Evolutionary conservation across 2,329 filamentous ascomycete genomes (phyloP).

Genomic region (Fonsecaea monophora): DNA sequence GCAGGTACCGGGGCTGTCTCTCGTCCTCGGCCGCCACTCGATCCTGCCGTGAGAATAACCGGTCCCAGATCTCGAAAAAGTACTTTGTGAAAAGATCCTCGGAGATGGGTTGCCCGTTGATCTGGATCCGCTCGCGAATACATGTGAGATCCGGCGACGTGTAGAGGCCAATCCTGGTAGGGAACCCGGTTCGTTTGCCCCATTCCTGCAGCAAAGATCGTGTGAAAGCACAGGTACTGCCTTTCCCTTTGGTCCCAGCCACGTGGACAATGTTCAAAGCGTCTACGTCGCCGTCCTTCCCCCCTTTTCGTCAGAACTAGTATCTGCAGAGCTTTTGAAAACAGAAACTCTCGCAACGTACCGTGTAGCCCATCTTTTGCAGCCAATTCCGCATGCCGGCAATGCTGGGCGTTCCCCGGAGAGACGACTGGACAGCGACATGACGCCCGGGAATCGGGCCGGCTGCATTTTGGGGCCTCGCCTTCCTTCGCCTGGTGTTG

Average conservation of each 20-base stretch:
- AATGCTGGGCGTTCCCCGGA: slow-evolving; percentile 11
- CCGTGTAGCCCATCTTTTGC: slow-evolving; percentile 18
- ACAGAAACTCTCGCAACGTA: not conserved
- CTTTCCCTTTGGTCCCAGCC: slow-evolving; percentile 93
- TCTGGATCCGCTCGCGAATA: slow-evolving; percentile 81
- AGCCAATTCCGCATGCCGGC: slow-evolving; percentile 16
- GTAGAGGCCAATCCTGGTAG: slow-evolving; percentile 73
- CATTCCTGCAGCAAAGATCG: slow-evolving; percentile 75
- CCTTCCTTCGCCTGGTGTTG: not conserved
- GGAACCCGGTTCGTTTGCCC: slow-evolving; percentile 27
- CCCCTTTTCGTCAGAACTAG: not conserved
- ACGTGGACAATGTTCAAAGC: slow-evolving; percentile 73
- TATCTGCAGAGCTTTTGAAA: not conserved
- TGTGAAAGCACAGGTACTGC: slow-evolving; percentile 82
- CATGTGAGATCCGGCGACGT: slow-evolving; percentile 85
- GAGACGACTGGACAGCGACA: not conserved
- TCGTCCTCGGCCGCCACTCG: slow-evolving; percentile 60
- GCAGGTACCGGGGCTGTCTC: slow-evolving; percentile 81
- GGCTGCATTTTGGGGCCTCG: not conserved
- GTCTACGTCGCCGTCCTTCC: slow-evolving; percentile 12
- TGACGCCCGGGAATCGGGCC: not conserved
- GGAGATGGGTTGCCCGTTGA: slow-evolving; percentile 73
- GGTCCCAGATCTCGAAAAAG: slow-evolving; percentile 85
- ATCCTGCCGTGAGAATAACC: slow-evolving; percentile 54
- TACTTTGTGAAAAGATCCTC: slow-evolving; percentile 73